These are phyloP conservation scores for Globisporangium mamillatum DNA, from an alignment of 352 stramenopile genomes.

Conservation along the genomic window DNA sequence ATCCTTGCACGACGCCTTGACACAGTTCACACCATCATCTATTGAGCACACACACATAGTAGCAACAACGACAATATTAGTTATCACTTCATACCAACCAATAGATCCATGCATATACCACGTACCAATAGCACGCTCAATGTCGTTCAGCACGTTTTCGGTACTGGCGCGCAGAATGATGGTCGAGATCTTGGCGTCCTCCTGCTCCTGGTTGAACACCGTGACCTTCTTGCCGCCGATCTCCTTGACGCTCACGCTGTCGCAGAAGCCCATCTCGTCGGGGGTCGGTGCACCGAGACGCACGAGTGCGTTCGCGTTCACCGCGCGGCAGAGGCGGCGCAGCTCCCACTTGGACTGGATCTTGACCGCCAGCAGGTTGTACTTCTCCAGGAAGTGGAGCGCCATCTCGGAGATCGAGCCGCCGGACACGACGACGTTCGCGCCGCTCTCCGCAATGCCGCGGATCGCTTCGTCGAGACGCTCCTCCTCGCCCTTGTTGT, in stretches of 20 bases:
- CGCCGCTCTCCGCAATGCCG: constrained; percentile 94
- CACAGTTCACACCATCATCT: constrained; percentile 97
- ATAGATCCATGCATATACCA: background rate
- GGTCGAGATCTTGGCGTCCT: constrained; percentile 95
- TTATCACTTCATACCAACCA: background rate
- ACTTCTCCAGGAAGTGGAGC: constrained; percentile 98
- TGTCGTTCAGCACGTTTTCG: constrained; percentile 97
- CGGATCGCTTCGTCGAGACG: constrained; percentile 98
- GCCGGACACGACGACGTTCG: constrained; percentile 95
- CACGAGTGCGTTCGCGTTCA: constrained; percentile 96
- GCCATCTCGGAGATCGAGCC: constrained; percentile 99
- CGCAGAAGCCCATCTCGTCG: constrained; percentile 97
- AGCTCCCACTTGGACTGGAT: constrained; percentile 99
- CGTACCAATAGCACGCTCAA: constrained; percentile 94
- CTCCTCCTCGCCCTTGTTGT: constrained; percentile 99
- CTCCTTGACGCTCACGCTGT: constrained; percentile 92
- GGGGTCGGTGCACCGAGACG: constrained; percentile 95
- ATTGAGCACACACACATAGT: constrained; percentile 3
- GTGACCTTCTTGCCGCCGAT: constrained; percentile 96
- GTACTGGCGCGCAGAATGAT: constrained; percentile 95
- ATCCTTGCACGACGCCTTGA: constrained; percentile 95
- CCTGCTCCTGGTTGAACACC: constrained; percentile 93
- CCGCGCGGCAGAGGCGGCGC: constrained; percentile 94
- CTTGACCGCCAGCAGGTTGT: constrained; percentile 96
- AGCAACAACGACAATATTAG: background rate